Evolutionary conservation across 1,284 basidiomycete species (phyloP), one percentile per base, ranked within the genome.

Genomic region (Sporisorium graminicola): DNA sequence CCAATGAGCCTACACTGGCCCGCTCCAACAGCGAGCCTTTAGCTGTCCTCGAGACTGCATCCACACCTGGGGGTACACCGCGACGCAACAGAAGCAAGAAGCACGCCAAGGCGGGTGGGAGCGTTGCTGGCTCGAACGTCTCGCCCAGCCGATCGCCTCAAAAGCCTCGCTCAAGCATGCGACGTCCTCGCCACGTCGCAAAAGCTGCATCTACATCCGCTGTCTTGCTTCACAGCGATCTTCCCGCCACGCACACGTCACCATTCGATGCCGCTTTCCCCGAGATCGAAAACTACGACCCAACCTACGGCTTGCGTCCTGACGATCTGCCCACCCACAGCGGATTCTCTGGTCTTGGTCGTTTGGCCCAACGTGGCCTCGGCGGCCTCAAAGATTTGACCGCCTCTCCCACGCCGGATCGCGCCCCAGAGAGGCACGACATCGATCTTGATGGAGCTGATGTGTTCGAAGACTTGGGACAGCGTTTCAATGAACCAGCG

Each of bases 281-380:
- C 33, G 82, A 84, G 47, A 89, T 95, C 44, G 95, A 96, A 86
- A 90, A 92, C 72, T 97, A 94, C 86, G 95, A 98, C 82, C 95
- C 95, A 0, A 98, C 95, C 0, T 98, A 98, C 82, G 95, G 95
- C n/a, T 88, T 98, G n/a, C 91, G 95, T 16, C 88, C 79, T 7
- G 80, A 82, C 56, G 80, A 78, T 37, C 56, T 95, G 6, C 94
- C 94, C 7, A 77, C 51, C 9, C 70, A 77, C 85, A 88, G 88
- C 50, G 89, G 88, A 18, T 93, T 94, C 78, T 89, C 90, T n/a
- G 90, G 88, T 46, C 87, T 94, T 10, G 94, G 81, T 18, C 64
- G 60, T 42, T 24, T 76, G 47, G 79, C 69, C 18, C 69, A 77
- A 42, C 69, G 74, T 14, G 62, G 61, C 22, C 66, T 67, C 9